Evolutionary conservation across 1,139 yeast species (phyloP).

Genomic region (Saccharomycopsis phalli): DNA sequence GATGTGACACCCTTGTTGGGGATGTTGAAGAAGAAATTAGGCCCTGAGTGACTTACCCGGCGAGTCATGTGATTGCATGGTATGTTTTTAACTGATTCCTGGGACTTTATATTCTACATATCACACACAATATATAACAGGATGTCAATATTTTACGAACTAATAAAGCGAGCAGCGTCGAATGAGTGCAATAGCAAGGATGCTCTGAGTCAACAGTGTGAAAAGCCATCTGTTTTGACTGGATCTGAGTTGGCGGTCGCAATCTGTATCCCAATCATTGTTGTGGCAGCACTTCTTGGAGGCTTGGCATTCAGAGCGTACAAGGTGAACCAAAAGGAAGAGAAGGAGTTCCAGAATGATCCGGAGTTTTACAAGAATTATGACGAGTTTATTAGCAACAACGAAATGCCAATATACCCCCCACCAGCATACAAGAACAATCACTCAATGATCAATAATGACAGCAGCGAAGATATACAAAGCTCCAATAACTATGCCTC

Average conservation of each 20-base stretch:
- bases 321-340: constrained; percentile 47
- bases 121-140: background rate
- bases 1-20: constrained; percentile 15
- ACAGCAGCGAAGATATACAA: constrained; percentile 11
- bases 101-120: background rate
- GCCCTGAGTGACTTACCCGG: too few relatives aligned
- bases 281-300: constrained; percentile 41
- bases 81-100: background rate
- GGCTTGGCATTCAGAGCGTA: constrained; percentile 47
- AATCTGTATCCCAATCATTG: constrained; percentile 43
- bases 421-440: constrained; percentile 16
- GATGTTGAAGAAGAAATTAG: constrained; percentile 10
- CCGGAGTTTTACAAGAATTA: constrained; percentile 45
- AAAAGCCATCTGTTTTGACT: constrained; percentile 14
- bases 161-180: background rate
- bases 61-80: background rate
- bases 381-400: constrained; percentile 17
- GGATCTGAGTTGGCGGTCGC: constrained; percentile 54
- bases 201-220: constrained; percentile 10
- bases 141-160: constrained; percentile 3
- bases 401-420: constrained; percentile 19
- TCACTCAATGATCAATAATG: constrained; percentile 18
- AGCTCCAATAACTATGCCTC: background rate
- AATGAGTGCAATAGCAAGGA: constrained; percentile 3
- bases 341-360: constrained; percentile 45